Evolutionary conservation across 352 stramenopile species (phyloP), one percentile per base, ranked within the genome.

Genomic region (Phytophthora colocasiae): DNA sequence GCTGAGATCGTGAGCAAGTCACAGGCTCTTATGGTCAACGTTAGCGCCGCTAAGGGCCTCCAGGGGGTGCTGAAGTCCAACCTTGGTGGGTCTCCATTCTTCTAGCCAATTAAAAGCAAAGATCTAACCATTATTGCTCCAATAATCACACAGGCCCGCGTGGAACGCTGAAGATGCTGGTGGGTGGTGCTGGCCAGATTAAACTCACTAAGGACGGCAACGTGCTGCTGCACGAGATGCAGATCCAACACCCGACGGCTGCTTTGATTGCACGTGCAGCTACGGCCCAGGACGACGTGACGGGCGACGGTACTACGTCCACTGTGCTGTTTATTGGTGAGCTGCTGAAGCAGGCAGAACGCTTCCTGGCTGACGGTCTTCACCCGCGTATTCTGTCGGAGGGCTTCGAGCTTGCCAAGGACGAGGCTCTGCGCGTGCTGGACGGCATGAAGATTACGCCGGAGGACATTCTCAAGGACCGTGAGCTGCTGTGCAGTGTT

Each of bases 121-220:
- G 32, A 59, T 48, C n/a, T 63, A 52, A 63, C 45, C 12, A 31
- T 41, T 41, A 34, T 24, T 40, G 56, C 27, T 11, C 26, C 51
- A 32, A 43, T 17, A 6, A 9, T 40, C 2, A 7, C 22, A 3
- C 71, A 93, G 95, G 98, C 46, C 98, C 98, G 10, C 90, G 96
- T 2, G 98, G 98, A n/a, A 99, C 98, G 15, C 85, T 99, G 45
- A 99, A 99, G 90, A 99, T 99, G 96, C 89, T 99, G 11, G 98
- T 99, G 14, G 97, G 97, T 24, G 98, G 98, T 47, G 97, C 98
- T 15, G 98, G 98, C 26, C 97, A 99, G 81, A 99, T 99, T 71
- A 99, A 99, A 83, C 89, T 99, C 48, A 99, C 98, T 17, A 99
- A 99, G 80, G 98, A 99, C 79, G 98, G 98, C 75, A 98, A 99